Evolutionary conservation across 192 early-diverging fungal genomes (phyloP).

Genomic region (Funneliformis geosporum): DNA sequence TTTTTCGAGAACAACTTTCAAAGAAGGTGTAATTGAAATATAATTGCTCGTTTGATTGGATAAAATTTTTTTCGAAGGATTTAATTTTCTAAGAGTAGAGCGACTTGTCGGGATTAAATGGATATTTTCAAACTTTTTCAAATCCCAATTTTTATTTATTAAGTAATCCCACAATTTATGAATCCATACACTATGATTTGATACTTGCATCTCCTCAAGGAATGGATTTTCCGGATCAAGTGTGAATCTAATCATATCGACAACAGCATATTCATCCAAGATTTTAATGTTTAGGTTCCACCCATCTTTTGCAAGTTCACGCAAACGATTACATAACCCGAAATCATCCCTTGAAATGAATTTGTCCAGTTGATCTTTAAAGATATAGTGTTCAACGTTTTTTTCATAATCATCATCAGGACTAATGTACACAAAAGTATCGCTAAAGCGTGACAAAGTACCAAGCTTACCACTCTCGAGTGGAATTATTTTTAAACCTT

Average conservation of each 20-base stretch:
- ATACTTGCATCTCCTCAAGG: not conserved
- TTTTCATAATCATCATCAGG: too few relatives aligned
- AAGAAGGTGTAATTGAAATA: not conserved
- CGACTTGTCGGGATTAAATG: conserved; percentile 14
- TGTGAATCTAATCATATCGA: not conserved
- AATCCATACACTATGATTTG: conserved; percentile 8
- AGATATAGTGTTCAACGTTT: too few relatives aligned
- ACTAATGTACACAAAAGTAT: too few relatives aligned
- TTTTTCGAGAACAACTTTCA: not conserved
- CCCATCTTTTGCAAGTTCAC: not conserved
- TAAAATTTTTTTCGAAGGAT: not conserved
- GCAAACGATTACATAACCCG: too few relatives aligned
- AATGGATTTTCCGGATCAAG: not conserved
- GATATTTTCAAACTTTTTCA: not conserved
- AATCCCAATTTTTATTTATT: not conserved
- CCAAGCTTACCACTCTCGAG: too few relatives aligned
- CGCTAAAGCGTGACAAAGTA: too few relatives aligned
- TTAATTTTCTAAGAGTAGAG: not conserved
- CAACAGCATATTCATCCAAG: not conserved
- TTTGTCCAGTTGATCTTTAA: too few relatives aligned
- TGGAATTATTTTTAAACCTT: too few relatives aligned
- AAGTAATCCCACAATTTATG: conserved; percentile 3
- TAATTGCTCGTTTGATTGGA: not conserved
- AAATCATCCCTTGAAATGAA: too few relatives aligned
- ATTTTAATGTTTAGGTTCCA: conserved; percentile 10